Conservation (phyloP, 2,329 filamentous ascomycete species). For the Cadophora sp. region DNA sequence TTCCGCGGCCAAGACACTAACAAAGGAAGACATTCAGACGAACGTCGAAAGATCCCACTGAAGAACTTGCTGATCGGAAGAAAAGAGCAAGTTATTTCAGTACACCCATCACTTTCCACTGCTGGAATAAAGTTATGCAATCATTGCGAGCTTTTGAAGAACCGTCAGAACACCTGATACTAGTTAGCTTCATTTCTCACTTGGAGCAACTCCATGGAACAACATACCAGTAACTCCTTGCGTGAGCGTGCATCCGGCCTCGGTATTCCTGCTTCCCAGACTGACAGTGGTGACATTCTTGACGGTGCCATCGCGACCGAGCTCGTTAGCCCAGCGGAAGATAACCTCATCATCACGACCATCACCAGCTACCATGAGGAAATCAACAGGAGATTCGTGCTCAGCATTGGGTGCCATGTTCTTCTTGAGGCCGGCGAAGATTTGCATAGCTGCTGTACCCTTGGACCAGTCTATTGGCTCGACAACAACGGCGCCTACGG, state of each 20-base stretch:
- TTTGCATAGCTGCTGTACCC: conserved; percentile 77
- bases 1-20: neutral
- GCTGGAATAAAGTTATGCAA: conserved; percentile 21
- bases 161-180: conserved; percentile 50
- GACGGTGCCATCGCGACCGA: conserved; percentile 65
- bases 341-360: conserved; percentile 93
- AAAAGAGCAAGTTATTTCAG: neutral
- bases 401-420: conserved; percentile 45
- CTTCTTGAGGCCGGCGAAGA: conserved; percentile 66
- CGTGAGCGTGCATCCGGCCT: conserved; percentile 83
- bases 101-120: neutral
- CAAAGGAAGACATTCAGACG: neutral
- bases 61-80: conserved; percentile 6
- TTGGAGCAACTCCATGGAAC: neutral
- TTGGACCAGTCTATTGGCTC: conserved; percentile 90
- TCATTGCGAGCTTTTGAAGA: conserved; percentile 50
- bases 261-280: conserved; percentile 85
- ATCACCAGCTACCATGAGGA: conserved; percentile 88
- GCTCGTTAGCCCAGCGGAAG: conserved; percentile 90
- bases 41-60: conserved; percentile 12
- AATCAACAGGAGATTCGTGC: conserved; percentile 66
- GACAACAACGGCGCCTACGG: conserved; percentile 72
- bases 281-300: conserved; percentile 83
- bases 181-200: neutral
- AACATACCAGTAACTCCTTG: conserved; percentile 87